phyloP scores from a whole-genome alignment of 345 rosid genomes.

The Luvunga scandens region DNA sequence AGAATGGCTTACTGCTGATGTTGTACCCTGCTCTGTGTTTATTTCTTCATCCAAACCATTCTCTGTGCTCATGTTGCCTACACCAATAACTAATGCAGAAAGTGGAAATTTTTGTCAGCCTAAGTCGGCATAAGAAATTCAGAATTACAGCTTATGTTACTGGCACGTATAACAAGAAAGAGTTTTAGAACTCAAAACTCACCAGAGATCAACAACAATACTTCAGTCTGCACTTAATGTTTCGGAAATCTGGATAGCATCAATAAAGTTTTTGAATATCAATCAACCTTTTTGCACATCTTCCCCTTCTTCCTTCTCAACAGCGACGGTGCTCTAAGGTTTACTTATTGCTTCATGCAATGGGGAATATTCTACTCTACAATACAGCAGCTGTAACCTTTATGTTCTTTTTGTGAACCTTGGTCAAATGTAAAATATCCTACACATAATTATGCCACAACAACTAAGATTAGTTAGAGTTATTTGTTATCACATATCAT shows the following conservation, averaged over 20 bases:
- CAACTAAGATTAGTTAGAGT: not conserved
- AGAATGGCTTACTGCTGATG: constrained; percentile 1
- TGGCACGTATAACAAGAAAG: not conserved
- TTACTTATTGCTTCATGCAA: not conserved
- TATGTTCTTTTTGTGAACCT: not conserved
- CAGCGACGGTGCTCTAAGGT: not conserved
- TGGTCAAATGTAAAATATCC: not conserved
- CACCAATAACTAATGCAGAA: not conserved
- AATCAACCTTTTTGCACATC: not conserved
- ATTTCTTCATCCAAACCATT: constrained; percentile 2
- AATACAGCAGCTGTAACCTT: not conserved
- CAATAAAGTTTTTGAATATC: not conserved
- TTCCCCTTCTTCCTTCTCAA: not conserved
- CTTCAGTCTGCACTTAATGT: not conserved
- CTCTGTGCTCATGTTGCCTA: constrained; percentile 10
- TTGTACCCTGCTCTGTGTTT: not conserved
- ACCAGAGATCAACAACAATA: not conserved
- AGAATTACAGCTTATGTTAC: not conserved
- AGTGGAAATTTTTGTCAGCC: not conserved
- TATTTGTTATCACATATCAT: not conserved
- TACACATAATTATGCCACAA: not conserved
- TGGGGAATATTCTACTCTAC: not conserved
- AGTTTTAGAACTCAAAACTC: not conserved
- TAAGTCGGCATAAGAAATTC: not conserved
- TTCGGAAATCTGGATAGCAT: not conserved